Percentiles rank a stretch among this genome's conserved stretches.
Evolutionary conservation across 2,329 filamentous ascomycete genomes (phyloP).

Genomic region (Monilinia fructicola): DNA sequence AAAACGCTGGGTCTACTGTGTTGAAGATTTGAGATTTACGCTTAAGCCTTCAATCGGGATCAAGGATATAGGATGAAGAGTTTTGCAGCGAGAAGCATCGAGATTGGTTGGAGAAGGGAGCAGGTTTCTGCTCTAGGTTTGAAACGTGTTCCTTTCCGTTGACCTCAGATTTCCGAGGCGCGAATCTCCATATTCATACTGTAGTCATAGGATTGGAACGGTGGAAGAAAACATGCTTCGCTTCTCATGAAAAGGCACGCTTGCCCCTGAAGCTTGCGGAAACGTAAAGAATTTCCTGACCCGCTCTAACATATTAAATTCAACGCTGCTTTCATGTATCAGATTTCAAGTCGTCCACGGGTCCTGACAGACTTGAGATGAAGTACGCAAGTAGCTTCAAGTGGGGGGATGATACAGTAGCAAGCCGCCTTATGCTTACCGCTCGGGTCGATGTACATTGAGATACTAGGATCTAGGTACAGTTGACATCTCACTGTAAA

Average conservation of each 20-base stretch:
- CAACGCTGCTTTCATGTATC: background rate
- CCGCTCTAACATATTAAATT: background rate
- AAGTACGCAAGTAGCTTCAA: background rate
- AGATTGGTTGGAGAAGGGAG: background rate
- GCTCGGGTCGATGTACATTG: background rate
- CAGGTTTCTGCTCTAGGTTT: background rate
- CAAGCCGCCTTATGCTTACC: background rate
- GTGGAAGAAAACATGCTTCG: background rate
- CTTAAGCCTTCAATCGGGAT: background rate
- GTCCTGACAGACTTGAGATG: background rate
- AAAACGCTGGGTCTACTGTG: background rate
- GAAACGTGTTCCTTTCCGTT: background rate
- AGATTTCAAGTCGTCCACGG: background rate
- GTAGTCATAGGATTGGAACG: background rate
- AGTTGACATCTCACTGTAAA: background rate
- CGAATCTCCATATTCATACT: background rate
- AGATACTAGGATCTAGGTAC: background rate
- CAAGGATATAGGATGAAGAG: constrained; percentile 1
- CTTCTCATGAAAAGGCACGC: background rate
- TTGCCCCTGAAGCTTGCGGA: background rate
- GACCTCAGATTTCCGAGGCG: no score
- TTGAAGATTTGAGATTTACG: background rate
- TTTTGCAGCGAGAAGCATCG: background rate
- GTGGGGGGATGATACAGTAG: no score
- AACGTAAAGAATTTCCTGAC: background rate